Evolutionary conservation across 768 basidiomycete species (phyloP).

Genomic region (Boletus sp.): DNA sequence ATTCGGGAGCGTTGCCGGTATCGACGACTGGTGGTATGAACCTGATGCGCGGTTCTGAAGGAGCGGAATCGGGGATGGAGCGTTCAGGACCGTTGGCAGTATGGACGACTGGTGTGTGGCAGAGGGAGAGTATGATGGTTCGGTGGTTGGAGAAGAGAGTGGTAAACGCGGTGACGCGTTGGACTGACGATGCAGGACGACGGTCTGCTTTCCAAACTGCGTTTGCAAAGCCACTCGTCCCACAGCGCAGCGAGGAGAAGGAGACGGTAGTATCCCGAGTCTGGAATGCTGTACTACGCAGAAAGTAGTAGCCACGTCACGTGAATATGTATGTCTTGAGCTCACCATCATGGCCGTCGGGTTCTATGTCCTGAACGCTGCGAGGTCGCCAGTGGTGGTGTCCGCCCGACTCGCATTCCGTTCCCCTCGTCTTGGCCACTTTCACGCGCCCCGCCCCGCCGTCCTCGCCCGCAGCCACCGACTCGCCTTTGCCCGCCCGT

Average conservation of each 20-base stretch:
- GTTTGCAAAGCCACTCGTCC: neutral
- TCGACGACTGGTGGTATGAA: too few relatives aligned
- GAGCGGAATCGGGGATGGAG: neutral
- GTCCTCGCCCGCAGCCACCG: neutral
- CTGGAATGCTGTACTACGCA: neutral
- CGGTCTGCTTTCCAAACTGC: neutral
- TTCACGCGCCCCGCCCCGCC: neutral
- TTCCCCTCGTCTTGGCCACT: neutral
- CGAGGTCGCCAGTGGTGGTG: neutral
- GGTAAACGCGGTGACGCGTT: conserved; percentile 45
- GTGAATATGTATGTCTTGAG: neutral
- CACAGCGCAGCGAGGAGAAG: too few relatives aligned
- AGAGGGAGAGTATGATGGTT: conserved; percentile 59
- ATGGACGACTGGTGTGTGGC: conserved; percentile 72
- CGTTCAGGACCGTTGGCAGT: conserved; percentile 56
- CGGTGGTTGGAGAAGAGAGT: conserved; percentile 57
- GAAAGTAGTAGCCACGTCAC: conserved; percentile 5
- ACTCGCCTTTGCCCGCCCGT: conserved; percentile 4
- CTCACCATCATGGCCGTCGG: neutral
- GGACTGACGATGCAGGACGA: conserved; percentile 19
- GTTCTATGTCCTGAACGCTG: neutral
- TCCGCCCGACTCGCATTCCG: conserved; percentile 6
- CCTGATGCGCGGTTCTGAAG: neutral
- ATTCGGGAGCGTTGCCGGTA: too few relatives aligned
- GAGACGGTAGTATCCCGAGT: neutral